phyloP scores from a whole-genome alignment of 2,329 filamentous ascomycete species.

The Aureobasidium sp. region DNA sequence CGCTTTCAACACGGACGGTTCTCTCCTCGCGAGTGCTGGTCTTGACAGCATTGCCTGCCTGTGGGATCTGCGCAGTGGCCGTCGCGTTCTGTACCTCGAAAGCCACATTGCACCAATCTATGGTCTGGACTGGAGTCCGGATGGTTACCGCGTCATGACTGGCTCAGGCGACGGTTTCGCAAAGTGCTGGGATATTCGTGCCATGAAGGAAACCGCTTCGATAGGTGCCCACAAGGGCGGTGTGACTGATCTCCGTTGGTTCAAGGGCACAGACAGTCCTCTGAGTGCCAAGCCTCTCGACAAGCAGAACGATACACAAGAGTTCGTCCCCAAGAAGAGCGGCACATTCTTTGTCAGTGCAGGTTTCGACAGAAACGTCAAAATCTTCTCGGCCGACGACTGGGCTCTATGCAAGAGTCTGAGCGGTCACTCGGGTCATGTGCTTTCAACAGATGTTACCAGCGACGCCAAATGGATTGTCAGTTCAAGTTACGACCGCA shows the following conservation, averaged over 20 bases:
- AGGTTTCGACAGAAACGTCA: constrained; percentile 91
- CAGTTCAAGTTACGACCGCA: constrained; percentile 87
- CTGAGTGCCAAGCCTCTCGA: constrained; percentile 24
- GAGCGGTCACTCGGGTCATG: constrained; percentile 83
- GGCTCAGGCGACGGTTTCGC: constrained; percentile 91
- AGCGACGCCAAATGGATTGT: constrained; percentile 84
- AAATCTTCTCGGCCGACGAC: constrained; percentile 92
- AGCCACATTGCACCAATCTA: constrained; percentile 91
- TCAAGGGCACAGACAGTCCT: constrained; percentile 73
- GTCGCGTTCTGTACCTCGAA: constrained; percentile 92
- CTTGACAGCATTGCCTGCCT: constrained; percentile 90
- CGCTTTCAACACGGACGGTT: constrained; percentile 84
- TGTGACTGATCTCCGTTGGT: constrained; percentile 90
- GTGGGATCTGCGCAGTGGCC: constrained; percentile 87
- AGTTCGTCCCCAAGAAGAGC: constrained; percentile 61
- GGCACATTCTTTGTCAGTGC: constrained; percentile 85
- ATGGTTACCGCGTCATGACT: constrained; percentile 86
- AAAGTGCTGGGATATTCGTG: constrained; percentile 95
- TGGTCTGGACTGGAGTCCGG: constrained; percentile 81
- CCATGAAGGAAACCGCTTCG: constrained; percentile 72
- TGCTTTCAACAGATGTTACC: constrained; percentile 83
- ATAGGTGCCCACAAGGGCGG: constrained; percentile 87
- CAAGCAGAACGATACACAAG: not conserved
- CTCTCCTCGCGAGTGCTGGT: constrained; percentile 81
- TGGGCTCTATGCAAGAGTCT: constrained; percentile 85